Conservation (phyloP, 805 yeast genomes). For the Ogataea pini region DNA sequence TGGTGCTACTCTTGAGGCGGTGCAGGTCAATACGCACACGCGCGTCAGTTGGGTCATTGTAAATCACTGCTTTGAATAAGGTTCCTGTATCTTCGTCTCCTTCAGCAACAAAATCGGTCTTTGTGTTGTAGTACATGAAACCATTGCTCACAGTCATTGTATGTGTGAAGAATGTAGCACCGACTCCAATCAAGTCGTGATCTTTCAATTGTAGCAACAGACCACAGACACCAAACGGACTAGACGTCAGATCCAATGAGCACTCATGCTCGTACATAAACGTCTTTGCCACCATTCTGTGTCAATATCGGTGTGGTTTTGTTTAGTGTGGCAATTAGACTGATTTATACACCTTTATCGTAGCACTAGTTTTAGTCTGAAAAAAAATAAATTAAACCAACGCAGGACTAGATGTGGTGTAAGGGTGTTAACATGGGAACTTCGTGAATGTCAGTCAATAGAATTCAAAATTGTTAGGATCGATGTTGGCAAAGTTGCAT, state of each 20-base stretch:
- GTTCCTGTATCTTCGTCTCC: slow-evolving; percentile 9
- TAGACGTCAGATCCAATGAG: slow-evolving; percentile 8
- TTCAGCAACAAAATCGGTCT: slow-evolving; percentile 14
- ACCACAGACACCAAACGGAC: slow-evolving; percentile 17
- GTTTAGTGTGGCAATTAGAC: no score
- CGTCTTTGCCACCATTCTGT: slow-evolving; percentile 15
- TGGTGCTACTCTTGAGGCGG: slow-evolving; percentile 8
- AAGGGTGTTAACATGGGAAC: no score
- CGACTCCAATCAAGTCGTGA: slow-evolving; percentile 16
- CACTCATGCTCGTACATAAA: slow-evolving; percentile 19
- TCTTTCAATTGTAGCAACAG: slow-evolving; percentile 16
- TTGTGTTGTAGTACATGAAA: slow-evolving; percentile 15
- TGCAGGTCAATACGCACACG: slow-evolving; percentile 21
- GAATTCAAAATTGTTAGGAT: no score
- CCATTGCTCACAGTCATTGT: slow-evolving; percentile 12
- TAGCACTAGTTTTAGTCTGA: no score
- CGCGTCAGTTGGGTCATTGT: slow-evolving; percentile 13
- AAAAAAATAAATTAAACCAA: no score
- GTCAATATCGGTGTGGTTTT: background rate
- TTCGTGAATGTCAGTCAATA: no score
- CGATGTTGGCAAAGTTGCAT: no score
- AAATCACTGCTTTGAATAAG: slow-evolving; percentile 15
- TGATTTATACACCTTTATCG: no score
- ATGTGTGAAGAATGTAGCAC: slow-evolving; percentile 11
- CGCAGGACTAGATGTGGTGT: no score